phyloP scores from a whole-genome alignment of 352 stramenopile species.

The Globisporangium recalcitrans region DNA sequence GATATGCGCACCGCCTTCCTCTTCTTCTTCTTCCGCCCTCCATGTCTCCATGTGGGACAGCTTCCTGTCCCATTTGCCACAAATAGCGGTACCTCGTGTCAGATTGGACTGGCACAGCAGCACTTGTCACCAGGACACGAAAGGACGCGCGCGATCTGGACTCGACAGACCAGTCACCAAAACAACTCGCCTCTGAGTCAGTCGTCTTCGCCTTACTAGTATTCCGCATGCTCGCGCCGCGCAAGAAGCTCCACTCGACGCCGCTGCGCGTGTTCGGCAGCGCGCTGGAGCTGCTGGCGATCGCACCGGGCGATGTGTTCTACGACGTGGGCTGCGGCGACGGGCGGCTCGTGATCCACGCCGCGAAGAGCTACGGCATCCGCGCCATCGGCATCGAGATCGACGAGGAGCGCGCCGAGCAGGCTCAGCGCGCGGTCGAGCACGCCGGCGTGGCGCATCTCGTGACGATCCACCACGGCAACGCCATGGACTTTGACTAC shows the following conservation, averaged over 20 bases:
- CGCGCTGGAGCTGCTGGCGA: constrained; percentile 48
- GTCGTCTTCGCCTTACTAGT: too few species aligned
- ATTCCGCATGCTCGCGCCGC: constrained; percentile 80
- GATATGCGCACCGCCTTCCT: too few species aligned
- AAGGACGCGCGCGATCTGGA: neutral
- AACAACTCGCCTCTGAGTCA: neutral
- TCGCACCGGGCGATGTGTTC: constrained; percentile 40
- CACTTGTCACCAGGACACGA: neutral
- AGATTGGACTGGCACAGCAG: too few species aligned
- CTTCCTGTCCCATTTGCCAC: too few species aligned
- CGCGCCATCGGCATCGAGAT: constrained; percentile 69
- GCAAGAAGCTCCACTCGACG: constrained; percentile 79
- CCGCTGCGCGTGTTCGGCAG: constrained; percentile 51
- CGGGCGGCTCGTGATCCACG: constrained; percentile 60
- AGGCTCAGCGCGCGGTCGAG: constrained; percentile 24
- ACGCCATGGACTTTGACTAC: constrained; percentile 67
- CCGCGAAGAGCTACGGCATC: constrained; percentile 40
- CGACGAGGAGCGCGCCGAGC: constrained; percentile 30
- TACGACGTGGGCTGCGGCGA: constrained; percentile 82
- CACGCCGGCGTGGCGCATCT: constrained; percentile 34
- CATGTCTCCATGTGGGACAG: too few species aligned
- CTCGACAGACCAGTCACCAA: too few species aligned
- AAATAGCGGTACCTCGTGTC: too few species aligned
- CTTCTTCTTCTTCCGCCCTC: too few species aligned
- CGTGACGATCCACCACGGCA: constrained; percentile 62